Evolutionary conservation across 768 basidiomycete genomes (phyloP).

Genomic region (Calocybe cyanea): DNA sequence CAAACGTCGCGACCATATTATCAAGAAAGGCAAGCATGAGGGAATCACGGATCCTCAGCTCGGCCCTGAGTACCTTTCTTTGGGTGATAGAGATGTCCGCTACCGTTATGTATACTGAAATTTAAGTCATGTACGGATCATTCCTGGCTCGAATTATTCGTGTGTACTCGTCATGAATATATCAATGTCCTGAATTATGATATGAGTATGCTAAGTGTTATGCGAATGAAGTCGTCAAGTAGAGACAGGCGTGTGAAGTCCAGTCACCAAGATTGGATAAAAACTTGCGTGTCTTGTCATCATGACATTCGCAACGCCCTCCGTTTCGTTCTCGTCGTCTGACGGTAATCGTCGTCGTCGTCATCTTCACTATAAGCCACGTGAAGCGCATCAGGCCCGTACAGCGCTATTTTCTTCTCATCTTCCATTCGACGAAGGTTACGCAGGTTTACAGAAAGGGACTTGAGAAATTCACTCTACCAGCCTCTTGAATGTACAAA

Average conservation of each 20-base stretch:
- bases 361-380: conserved; percentile 46
- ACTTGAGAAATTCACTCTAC: conserved; percentile 70
- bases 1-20: conserved; percentile 31
- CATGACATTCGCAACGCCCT: conserved; percentile 16
- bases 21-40: conserved; percentile 21
- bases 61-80: conserved; percentile 18
- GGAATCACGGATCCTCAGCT: conserved; percentile 10
- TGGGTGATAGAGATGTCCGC: conserved; percentile 35
- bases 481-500: not conserved
- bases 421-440: conserved; percentile 58
- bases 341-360: conserved; percentile 49
- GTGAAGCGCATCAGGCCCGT: conserved; percentile 24
- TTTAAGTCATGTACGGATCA: not conserved
- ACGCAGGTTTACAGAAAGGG: conserved; percentile 53
- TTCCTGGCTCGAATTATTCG: not conserved
- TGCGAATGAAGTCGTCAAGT: conserved; percentile 1
- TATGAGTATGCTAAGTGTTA: no score
- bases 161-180: not conserved
- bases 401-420: conserved; percentile 37
- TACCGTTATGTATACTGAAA: conserved; percentile 39
- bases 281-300: not conserved
- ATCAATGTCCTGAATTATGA: no score
- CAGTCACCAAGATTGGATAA: no score
- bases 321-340: conserved; percentile 30
- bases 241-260: no score